These are phyloP conservation scores for Scedosporium dehoogii DNA, from an alignment of 2,329 filamentous ascomycete genomes.

Conservation along the genomic window DNA sequence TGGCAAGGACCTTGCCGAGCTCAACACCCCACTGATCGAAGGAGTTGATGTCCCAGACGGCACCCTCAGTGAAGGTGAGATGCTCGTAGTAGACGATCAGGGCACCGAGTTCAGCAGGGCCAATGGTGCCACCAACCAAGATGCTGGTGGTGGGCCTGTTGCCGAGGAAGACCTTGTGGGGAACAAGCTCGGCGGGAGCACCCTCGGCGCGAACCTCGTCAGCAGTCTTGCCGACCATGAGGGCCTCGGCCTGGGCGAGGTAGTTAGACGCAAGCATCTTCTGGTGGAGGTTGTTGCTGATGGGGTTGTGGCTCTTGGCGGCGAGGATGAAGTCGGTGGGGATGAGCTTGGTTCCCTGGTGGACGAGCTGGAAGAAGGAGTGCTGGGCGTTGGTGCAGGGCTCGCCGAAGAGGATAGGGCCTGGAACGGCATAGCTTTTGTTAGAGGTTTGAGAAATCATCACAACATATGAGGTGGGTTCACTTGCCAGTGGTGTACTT, in stretches of 20 bases:
- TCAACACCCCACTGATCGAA: constrained; percentile 99
- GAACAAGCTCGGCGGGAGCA: constrained; percentile 63
- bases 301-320: constrained; percentile 92
- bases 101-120: constrained; percentile 84
- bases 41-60: constrained; percentile 98
- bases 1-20: constrained; percentile 90
- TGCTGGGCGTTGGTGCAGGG: constrained; percentile 98
- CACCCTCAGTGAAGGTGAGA: constrained; percentile 93
- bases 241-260: constrained; percentile 77
- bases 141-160: constrained; percentile 97
- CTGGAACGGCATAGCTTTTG: constrained; percentile 17
- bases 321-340: constrained; percentile 97
- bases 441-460: not conserved
- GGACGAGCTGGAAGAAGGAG: constrained; percentile 99
- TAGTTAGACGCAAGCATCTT: constrained; percentile 92
- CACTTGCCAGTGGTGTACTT: constrained; percentile 80
- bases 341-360: constrained; percentile 98
- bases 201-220: constrained; percentile 71
- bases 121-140: constrained; percentile 81
- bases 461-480: not conserved
- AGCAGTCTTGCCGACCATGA: constrained; percentile 84
- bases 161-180: constrained; percentile 99
- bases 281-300: constrained; percentile 87
- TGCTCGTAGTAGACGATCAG: constrained; percentile 99
- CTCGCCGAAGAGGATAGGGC: constrained; percentile 92